Evolutionary conservation across 371 early-diverging fungal genomes (phyloP).

Genomic region (Actinomucor elegans): DNA sequence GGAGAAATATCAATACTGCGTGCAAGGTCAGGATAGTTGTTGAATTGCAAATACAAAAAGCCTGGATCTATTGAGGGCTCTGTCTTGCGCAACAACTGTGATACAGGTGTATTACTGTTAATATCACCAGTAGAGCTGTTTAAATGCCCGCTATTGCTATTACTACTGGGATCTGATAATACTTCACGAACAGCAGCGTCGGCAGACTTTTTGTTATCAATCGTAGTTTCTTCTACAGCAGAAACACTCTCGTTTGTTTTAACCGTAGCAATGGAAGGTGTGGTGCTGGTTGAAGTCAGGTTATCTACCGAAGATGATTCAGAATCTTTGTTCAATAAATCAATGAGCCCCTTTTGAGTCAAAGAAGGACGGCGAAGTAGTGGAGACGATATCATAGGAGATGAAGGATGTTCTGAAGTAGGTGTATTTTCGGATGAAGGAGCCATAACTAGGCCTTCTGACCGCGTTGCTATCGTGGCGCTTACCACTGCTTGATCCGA

Average conservation of each 20-base stretch:
- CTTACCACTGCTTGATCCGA: constrained; percentile 2
- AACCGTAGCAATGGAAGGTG: neutral
- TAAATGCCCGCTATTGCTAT: neutral
- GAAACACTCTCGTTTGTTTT: neutral
- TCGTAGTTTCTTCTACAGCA: neutral
- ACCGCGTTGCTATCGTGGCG: neutral
- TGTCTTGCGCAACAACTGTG: constrained; percentile 28
- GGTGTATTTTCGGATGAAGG: constrained; percentile 1
- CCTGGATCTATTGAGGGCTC: constrained; percentile 63
- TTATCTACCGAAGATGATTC: neutral
- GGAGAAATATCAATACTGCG: constrained; percentile 58
- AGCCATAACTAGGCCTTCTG: constrained; percentile 3
- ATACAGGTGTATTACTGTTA: constrained; percentile 1
- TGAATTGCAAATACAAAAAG: constrained; percentile 62
- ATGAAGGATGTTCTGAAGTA: neutral
- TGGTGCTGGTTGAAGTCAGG: neutral
- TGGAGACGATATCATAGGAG: neutral
- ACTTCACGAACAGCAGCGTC: constrained; percentile 23
- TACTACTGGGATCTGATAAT: constrained; percentile 24
- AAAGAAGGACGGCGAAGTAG: neutral
- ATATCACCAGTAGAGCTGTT: neutral
- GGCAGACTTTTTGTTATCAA: neutral
- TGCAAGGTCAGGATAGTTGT: constrained; percentile 72
- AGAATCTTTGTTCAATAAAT: neutral
- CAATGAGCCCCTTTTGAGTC: constrained; percentile 4